These are phyloP conservation scores for Rhinocladiella similis DNA, from an alignment of 2,329 filamentous ascomycete species.

Conservation along the genomic window DNA sequence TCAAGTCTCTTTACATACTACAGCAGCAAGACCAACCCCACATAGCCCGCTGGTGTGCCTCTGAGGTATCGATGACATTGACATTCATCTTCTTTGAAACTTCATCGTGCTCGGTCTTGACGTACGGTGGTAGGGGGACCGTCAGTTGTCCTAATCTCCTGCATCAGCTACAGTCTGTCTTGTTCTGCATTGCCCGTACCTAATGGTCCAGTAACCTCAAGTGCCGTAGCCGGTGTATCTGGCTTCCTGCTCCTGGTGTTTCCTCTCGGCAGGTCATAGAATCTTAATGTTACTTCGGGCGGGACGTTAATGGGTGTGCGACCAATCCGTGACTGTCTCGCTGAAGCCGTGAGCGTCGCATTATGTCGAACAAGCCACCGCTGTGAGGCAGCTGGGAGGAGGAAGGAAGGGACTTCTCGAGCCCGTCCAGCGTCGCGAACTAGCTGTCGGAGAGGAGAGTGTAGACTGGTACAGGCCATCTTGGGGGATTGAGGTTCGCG, in stretches of 20 bases:
- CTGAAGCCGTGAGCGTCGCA: slow-evolving; percentile 69
- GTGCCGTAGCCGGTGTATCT: slow-evolving; percentile 61
- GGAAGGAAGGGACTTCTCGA: slow-evolving; percentile 67
- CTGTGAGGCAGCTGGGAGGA: slow-evolving; percentile 66
- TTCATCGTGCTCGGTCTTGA: slow-evolving; percentile 69
- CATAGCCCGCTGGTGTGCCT: slow-evolving; percentile 84
- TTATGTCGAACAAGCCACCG: slow-evolving; percentile 31
- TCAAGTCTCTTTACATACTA: not conserved
- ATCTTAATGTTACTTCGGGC: slow-evolving; percentile 73
- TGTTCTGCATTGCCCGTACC: slow-evolving; percentile 50
- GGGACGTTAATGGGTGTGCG: slow-evolving; percentile 77
- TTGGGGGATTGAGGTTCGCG: slow-evolving; percentile 26
- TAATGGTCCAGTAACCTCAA: slow-evolving; percentile 78
- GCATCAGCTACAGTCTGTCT: slow-evolving; percentile 18
- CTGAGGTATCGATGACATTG: slow-evolving; percentile 65
- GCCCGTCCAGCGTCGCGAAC: slow-evolving; percentile 48
- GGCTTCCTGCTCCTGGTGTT: slow-evolving; percentile 61
- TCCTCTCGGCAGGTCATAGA: slow-evolving; percentile 63
- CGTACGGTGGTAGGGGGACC: slow-evolving; percentile 75
- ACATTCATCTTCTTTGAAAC: slow-evolving; percentile 65
- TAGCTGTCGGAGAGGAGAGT: slow-evolving; percentile 60
- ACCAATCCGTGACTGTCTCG: slow-evolving; percentile 78
- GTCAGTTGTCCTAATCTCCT: slow-evolving; percentile 64
- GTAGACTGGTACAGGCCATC: slow-evolving; percentile 67
- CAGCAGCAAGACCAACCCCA: slow-evolving; percentile 68